Percentiles rank a stretch among this genome's conserved stretches.
Evolutionary conservation across 495 filamentous ascomycete genomes (phyloP).

Genomic region (Neurospora sp.): DNA sequence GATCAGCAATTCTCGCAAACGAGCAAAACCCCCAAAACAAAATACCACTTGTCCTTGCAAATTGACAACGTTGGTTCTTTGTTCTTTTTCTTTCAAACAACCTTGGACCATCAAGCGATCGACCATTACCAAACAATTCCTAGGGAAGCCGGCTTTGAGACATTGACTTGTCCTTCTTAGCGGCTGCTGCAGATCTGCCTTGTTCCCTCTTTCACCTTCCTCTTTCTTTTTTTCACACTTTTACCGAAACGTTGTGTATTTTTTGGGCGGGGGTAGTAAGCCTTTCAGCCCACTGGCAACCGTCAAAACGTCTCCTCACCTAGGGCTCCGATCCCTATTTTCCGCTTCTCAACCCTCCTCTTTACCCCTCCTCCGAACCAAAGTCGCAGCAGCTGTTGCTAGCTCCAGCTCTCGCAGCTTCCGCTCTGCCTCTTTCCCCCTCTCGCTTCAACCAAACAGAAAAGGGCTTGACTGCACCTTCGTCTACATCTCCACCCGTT

Average conservation of each 20-base stretch:
- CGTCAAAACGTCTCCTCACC: slow-evolving; percentile 33
- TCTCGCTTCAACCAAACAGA: slow-evolving; percentile 5
- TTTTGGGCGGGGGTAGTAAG: slow-evolving; percentile 12
- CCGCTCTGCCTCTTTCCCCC: slow-evolving; percentile 40
- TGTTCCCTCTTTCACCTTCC: not conserved
- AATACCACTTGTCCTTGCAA: not conserved
- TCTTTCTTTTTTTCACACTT: not conserved
- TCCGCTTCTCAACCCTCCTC: slow-evolving; percentile 41
- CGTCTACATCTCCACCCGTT: slow-evolving; percentile 36
- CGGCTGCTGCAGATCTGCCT: not conserved
- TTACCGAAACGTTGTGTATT: not conserved
- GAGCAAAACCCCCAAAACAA: not conserved
- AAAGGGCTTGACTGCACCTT: slow-evolving; percentile 36
- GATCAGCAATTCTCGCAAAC: not conserved
- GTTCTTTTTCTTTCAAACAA: not conserved
- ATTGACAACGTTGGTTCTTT: not conserved
- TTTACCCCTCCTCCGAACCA: slow-evolving; percentile 37
- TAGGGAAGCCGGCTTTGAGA: not conserved
- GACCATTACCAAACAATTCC: not conserved
- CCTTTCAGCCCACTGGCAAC: slow-evolving; percentile 13
- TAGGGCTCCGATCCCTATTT: slow-evolving; percentile 25
- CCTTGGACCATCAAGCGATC: not conserved
- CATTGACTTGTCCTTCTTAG: not conserved
- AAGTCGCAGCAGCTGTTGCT: not conserved
- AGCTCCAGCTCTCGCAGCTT: slow-evolving; percentile 41